phyloP scores from a whole-genome alignment of 1,284 basidiomycete species.

The Tremellales sp. region DNA sequence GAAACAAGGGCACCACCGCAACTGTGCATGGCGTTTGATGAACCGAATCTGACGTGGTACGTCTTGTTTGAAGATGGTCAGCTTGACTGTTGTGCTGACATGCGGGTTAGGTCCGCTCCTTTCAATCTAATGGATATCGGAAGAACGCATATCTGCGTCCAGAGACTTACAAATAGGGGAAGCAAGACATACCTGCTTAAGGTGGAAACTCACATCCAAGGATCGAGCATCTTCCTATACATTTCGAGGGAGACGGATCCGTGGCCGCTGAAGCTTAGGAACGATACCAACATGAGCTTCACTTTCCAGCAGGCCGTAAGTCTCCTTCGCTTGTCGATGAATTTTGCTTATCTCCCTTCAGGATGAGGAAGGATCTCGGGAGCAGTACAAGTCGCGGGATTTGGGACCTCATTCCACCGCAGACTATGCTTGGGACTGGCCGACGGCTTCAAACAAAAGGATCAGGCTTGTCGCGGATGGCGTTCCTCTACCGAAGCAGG shows the following conservation, averaged over 20 bases:
- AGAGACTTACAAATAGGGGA: slow-evolving; percentile 51
- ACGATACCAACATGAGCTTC: slow-evolving; percentile 73
- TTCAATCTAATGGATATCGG: slow-evolving; percentile 93
- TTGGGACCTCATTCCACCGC: slow-evolving; percentile 24
- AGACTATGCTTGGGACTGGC: slow-evolving; percentile 90
- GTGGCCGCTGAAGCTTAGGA: slow-evolving; percentile 91
- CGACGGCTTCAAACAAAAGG: slow-evolving; percentile 78
- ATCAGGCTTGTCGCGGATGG: slow-evolving; percentile 66
- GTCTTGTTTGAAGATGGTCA: slow-evolving; percentile 17
- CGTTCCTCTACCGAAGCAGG: slow-evolving; percentile 56
- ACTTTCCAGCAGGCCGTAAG: slow-evolving; percentile 72
- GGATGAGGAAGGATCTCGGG: slow-evolving; percentile 45
- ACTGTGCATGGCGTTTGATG: slow-evolving; percentile 78
- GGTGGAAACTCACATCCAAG: slow-evolving; percentile 80
- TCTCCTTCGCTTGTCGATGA: slow-evolving; percentile 4
- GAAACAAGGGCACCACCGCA: slow-evolving; percentile 59
- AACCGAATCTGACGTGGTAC: slow-evolving; percentile 79
- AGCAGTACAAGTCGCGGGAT: slow-evolving; percentile 40
- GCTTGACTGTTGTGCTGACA: neutral
- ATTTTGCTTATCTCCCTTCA: slow-evolving; percentile 5
- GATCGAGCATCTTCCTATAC: slow-evolving; percentile 83
- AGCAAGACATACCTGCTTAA: slow-evolving; percentile 61
- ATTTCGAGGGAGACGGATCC: slow-evolving; percentile 62
- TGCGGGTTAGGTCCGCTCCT: slow-evolving; percentile 70
- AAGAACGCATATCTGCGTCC: slow-evolving; percentile 61